Conservation (phyloP, 2,329 filamentous ascomycete genomes). For the Hymenoscyphus linearis region DNA sequence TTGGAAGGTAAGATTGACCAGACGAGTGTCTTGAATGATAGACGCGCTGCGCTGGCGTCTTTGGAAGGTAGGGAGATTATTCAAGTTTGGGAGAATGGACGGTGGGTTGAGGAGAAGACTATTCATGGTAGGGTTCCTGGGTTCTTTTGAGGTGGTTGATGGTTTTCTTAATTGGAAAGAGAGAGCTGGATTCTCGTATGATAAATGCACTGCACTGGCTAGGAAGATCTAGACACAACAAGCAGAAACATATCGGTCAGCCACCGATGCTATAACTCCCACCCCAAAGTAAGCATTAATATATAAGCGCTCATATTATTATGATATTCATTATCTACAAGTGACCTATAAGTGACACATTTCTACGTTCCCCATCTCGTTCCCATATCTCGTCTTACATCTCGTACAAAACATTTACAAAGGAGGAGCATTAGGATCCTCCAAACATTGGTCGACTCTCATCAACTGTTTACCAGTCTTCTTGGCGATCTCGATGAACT, state of each 20-base stretch:
- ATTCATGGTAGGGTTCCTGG: background rate
- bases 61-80: background rate
- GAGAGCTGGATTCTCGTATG: background rate
- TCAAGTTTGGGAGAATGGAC: background rate
- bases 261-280: background rate
- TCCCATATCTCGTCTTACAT: background rate
- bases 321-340: background rate
- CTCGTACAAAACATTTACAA: slow-evolving; percentile 11
- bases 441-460: slow-evolving; percentile 62
- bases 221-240: background rate
- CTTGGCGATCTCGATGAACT: slow-evolving; percentile 63
- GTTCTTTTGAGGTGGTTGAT: background rate
- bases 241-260: background rate
- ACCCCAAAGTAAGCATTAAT: background rate
- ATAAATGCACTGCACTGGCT: background rate
- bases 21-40: no score
- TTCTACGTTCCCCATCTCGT: background rate
- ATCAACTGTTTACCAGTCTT: slow-evolving; percentile 58
- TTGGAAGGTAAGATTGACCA: no score
- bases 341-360: background rate
- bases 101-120: background rate
- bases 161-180: background rate
- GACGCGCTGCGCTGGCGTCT: no score
- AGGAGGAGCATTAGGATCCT: slow-evolving; percentile 53
- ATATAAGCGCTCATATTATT: background rate